A percentile compares a stretch with the other conserved stretches of the same genome.
Evolutionary conservation across 2,329 filamentous ascomycete species (phyloP).

Genomic region (Immersiporthe knoxdaviesiana): DNA sequence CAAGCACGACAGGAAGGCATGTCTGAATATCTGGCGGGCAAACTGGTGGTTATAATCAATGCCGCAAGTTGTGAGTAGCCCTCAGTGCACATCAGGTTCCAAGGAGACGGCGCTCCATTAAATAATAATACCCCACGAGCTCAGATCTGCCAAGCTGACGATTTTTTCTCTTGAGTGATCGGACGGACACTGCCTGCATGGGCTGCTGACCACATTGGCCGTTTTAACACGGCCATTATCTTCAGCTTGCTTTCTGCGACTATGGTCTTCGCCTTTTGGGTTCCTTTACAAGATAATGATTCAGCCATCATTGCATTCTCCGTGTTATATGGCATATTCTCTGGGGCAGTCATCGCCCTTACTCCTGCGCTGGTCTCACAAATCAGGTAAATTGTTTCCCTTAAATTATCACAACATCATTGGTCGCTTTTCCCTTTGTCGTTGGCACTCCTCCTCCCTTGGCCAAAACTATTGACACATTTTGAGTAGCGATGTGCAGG

Average conservation of each 20-base stretch:
- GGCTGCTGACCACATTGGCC: slow-evolving; percentile 30
- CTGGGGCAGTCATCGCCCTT: slow-evolving; percentile 36
- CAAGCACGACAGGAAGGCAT: slow-evolving; percentile 33
- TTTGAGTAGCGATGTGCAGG: slow-evolving; percentile 46
- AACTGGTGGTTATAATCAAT: slow-evolving; percentile 36
- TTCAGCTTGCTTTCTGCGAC: slow-evolving; percentile 43
- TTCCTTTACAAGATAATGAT: slow-evolving; percentile 31
- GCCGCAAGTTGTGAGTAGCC: slow-evolving; percentile 28
- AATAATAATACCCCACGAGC: not conserved
- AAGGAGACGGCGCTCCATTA: no score
- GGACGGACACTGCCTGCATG: slow-evolving; percentile 28
- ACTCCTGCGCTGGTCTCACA: slow-evolving; percentile 41
- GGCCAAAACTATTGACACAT: not conserved
- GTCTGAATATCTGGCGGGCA: slow-evolving; percentile 30
- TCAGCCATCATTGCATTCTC: slow-evolving; percentile 33
- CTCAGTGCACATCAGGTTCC: not conserved
- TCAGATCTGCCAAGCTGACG: not conserved
- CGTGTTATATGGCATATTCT: slow-evolving; percentile 36
- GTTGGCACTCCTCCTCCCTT: not conserved
- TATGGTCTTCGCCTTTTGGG: slow-evolving; percentile 39
- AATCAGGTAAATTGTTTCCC: slow-evolving; percentile 38
- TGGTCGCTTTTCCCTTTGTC: not conserved
- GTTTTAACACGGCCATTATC: slow-evolving; percentile 40
- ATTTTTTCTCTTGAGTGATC: slow-evolving; percentile 19
- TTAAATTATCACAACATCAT: no score